Percentiles rank a stretch among this genome's conserved stretches.
Evolutionary conservation across 345 rosid genomes (phyloP).

Genomic region (Eucalyptus caleyi): DNA sequence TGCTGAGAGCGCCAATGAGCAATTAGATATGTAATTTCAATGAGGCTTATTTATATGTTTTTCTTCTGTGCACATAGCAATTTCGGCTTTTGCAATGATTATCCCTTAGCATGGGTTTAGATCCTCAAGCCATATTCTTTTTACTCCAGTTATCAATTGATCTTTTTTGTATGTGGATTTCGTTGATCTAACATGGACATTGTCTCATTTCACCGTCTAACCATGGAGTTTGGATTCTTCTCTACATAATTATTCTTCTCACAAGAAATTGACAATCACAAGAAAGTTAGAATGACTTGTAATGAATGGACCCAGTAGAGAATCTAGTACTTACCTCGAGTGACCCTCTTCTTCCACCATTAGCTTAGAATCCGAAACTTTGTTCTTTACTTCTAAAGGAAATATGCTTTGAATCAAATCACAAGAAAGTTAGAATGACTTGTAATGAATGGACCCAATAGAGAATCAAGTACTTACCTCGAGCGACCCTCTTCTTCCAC

Average conservation of each 20-base stretch:
- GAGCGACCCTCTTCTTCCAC: too few relatives aligned
- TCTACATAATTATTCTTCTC: neutral
- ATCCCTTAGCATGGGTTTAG: accelerated
- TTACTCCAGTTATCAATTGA: neutral
- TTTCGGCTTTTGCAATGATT: neutral
- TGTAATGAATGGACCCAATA: too few relatives aligned
- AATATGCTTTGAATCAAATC: neutral
- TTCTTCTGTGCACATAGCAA: neutral
- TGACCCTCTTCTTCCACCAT: neutral
- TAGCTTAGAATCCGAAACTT: neutral
- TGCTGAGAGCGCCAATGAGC: neutral
- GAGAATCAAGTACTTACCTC: too few relatives aligned
- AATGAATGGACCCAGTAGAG: neutral
- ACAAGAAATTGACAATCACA: neutral
- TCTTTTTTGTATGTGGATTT: neutral
- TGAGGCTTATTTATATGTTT: neutral
- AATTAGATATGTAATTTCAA: neutral
- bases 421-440: too few relatives aligned
- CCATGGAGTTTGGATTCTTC: neutral
- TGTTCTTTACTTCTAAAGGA: neutral
- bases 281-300: neutral
- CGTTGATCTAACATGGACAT: accelerated
- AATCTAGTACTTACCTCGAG: neutral
- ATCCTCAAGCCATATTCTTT: neutral
- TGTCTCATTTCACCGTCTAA: neutral